Percentiles rank a stretch among this genome's conserved stretches.
Evolutionary conservation across 139 green algal species (phyloP).

Genomic region (Edaphochlamys debaryana): DNA sequence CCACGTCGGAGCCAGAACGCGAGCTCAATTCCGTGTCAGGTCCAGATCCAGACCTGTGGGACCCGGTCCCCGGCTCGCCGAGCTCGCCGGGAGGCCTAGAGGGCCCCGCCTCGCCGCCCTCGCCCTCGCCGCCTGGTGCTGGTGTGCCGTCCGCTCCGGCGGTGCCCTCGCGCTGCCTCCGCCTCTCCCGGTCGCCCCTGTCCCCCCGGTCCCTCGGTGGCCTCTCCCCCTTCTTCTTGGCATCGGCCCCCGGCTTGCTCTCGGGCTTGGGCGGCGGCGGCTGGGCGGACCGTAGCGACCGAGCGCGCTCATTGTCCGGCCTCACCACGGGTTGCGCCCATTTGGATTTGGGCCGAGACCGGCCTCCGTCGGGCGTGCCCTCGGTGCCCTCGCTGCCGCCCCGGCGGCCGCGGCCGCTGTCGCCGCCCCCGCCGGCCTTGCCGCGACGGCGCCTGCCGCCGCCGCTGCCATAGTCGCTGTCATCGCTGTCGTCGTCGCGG

Average conservation of each 20-base stretch:
- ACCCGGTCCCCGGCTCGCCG: neutral
- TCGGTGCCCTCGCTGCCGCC: neutral
- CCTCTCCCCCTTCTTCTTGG: too few relatives aligned
- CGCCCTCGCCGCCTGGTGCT: neutral
- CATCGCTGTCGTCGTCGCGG: too few relatives aligned
- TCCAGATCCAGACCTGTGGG: neutral
- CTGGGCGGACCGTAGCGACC: constrained; percentile 13
- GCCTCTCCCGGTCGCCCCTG: neutral
- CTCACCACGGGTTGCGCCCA: constrained; percentile 1
- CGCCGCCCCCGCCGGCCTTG: neutral
- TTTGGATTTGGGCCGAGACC: constrained; percentile 3
- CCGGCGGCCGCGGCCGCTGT: neutral
- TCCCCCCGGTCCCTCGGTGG: too few relatives aligned
- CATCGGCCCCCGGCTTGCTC: neutral
- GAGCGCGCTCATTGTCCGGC: constrained; percentile 22
- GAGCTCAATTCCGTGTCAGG: neutral
- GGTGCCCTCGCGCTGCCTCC: neutral
- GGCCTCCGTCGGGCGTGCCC: too few relatives aligned
- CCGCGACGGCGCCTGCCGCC: neutral
- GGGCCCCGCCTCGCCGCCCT: neutral
- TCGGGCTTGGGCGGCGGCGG: constrained; percentile 17
- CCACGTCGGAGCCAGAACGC: neutral
- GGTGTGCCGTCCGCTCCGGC: too few relatives aligned
- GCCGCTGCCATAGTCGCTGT: too few relatives aligned
- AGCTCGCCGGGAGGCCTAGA: neutral